These are phyloP conservation scores for Cladophialophora psammophila DNA, from an alignment of 2,329 filamentous ascomycete species.

Conservation along the genomic window DNA sequence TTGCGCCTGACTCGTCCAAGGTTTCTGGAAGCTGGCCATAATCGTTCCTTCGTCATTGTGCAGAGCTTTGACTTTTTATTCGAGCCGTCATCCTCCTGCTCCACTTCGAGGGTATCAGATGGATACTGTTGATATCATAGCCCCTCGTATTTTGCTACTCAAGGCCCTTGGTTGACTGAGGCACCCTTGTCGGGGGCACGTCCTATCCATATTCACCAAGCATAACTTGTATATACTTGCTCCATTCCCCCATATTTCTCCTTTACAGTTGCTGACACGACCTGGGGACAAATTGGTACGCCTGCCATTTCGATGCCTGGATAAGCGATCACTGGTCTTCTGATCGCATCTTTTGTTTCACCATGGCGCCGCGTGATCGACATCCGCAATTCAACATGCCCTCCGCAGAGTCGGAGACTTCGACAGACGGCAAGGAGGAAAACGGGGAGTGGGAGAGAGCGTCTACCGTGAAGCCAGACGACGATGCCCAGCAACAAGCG, in stretches of 20 bases:
- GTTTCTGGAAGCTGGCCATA: conserved; percentile 14
- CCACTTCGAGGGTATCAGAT: conserved; percentile 15
- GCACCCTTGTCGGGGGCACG: not conserved
- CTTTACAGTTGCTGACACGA: not conserved
- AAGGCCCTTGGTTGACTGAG: conserved; percentile 10
- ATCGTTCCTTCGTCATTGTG: conserved; percentile 17
- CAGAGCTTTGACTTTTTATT: conserved; percentile 15
- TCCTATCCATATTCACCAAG: not conserved
- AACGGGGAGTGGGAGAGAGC: conserved; percentile 35
- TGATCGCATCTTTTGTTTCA: not conserved
- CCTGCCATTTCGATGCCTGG: not conserved
- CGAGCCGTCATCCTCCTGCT: conserved; percentile 12
- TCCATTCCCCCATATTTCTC: conserved; percentile 5
- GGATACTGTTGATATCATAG: conserved; percentile 32
- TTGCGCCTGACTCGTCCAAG: conserved; percentile 13
- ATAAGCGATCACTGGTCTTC: not conserved
- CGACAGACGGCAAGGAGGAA: conserved; percentile 17
- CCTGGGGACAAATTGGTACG: not conserved
- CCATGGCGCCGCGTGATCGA: conserved; percentile 11
- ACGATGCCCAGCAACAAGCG: conserved; percentile 19
- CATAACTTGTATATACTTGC: conserved; percentile 16
- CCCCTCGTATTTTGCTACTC: conserved; percentile 13
- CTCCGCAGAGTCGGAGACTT: not conserved
- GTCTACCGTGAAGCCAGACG: conserved; percentile 28
- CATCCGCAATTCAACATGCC: conserved; percentile 17